Evolutionary conservation across 1,284 basidiomycete species (phyloP).

Genomic region (Rhodotorula sp.): DNA sequence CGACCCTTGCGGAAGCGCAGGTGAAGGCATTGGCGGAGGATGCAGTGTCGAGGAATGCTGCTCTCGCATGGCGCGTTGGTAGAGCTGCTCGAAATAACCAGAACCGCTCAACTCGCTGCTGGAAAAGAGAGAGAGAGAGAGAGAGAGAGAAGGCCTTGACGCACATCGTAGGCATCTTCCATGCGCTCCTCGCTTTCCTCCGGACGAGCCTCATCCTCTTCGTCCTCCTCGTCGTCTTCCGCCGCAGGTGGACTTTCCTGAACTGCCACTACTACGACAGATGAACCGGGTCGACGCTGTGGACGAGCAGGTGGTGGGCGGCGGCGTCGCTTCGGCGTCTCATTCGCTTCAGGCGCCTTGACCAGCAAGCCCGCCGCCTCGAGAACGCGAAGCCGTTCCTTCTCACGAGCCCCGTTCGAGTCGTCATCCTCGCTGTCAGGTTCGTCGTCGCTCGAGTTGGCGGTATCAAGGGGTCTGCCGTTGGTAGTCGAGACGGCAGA

Average conservation of each 20-base stretch:
- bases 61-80: slow-evolving; percentile 38
- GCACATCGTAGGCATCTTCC: slow-evolving; percentile 78
- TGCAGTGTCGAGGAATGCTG: slow-evolving; percentile 6
- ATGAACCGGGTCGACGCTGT: slow-evolving; percentile 27
- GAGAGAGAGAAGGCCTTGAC: no score
- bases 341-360: slow-evolving; percentile 52
- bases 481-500: neutral
- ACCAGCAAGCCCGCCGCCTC: slow-evolving; percentile 84
- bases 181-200: slow-evolving; percentile 56
- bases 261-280: slow-evolving; percentile 32
- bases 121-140: no score
- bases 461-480: neutral
- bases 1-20: neutral
- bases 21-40: neutral
- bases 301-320: slow-evolving; percentile 38
- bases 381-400: slow-evolving; percentile 74
- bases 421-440: slow-evolving; percentile 48
- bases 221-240: slow-evolving; percentile 49
- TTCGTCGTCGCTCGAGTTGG: slow-evolving; percentile 45
- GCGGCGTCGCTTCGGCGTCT: slow-evolving; percentile 50
- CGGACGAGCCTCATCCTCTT: slow-evolving; percentile 36
- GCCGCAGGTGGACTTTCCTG: slow-evolving; percentile 5
- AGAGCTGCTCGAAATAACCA: slow-evolving; percentile 12
- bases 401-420: slow-evolving; percentile 61
- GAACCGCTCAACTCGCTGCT: neutral